Conservation (phyloP, 2,329 filamentous ascomycete species). For the Nannizzia gypsea region DNA sequence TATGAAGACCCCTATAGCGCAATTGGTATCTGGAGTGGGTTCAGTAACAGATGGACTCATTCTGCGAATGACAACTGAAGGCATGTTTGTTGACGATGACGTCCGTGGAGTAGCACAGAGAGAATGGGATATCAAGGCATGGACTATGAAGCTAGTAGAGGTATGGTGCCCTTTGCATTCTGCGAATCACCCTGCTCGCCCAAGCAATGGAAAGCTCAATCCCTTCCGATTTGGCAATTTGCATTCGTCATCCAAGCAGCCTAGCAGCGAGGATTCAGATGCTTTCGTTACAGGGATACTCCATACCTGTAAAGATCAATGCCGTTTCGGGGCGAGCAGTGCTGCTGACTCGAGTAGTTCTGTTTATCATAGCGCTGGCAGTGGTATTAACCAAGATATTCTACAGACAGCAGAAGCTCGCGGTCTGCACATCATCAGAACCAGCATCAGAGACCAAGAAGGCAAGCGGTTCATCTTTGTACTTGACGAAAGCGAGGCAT, state of each 20-base stretch:
- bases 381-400: constrained; percentile 15
- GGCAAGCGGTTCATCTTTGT: constrained; percentile 52
- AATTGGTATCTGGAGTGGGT: constrained; percentile 72
- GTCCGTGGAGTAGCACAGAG: constrained; percentile 81
- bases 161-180: constrained; percentile 62
- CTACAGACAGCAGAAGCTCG: constrained; percentile 34
- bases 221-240: constrained; percentile 36
- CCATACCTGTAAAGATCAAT: constrained; percentile 53
- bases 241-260: constrained; percentile 40
- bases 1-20: constrained; percentile 76
- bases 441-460: constrained; percentile 47
- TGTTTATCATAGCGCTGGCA: constrained; percentile 17
- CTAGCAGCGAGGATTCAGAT: constrained; percentile 55
- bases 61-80: constrained; percentile 82
- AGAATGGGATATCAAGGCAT: constrained; percentile 97
- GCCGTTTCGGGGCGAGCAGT: constrained; percentile 37
- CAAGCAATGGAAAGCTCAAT: constrained; percentile 19
- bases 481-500: constrained; percentile 46
- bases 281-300: constrained; percentile 52
- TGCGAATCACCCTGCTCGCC: constrained; percentile 26
- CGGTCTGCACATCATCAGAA: constrained; percentile 46
- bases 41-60: constrained; percentile 86
- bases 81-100: constrained; percentile 94
- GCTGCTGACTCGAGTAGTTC: constrained; percentile 30
- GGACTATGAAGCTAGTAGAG: constrained; percentile 89